Evolutionary conservation across 1,284 basidiomycete species (phyloP).

Genomic region (Cutaneotrichosporon sp.): DNA sequence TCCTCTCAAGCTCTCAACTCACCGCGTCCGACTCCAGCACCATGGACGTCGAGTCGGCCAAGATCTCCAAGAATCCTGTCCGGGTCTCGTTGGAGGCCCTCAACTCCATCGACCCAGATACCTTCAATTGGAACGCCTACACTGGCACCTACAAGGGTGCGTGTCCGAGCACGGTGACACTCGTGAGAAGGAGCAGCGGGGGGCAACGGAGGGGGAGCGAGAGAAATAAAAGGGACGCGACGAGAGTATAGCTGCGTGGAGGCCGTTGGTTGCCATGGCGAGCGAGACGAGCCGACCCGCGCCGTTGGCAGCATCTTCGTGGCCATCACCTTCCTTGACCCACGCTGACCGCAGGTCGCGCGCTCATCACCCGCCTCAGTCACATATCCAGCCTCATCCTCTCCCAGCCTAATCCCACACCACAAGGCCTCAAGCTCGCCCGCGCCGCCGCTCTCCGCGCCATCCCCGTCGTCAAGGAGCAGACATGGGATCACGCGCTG

Average conservation of each 20-base stretch:
- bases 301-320: too few species aligned
- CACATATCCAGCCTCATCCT: slow-evolving; percentile 33
- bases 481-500: slow-evolving; percentile 32
- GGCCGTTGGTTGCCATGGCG: too few species aligned
- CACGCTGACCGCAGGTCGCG: slow-evolving; percentile 35
- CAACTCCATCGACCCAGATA: slow-evolving; percentile 16
- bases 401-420: slow-evolving; percentile 15
- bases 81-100: slow-evolving; percentile 1
- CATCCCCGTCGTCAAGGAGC: slow-evolving; percentile 34
- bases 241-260: too few species aligned
- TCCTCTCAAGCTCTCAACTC: background rate
- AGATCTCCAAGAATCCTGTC: background rate
- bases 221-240: too few species aligned
- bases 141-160: slow-evolving; percentile 43
- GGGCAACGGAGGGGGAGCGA: too few species aligned
- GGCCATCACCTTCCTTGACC: background rate
- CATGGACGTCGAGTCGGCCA: slow-evolving; percentile 1
- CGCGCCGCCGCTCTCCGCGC: slow-evolving; percentile 32
- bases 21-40: background rate
- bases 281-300: too few species aligned
- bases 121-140: slow-evolving; percentile 35
- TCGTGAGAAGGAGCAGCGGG: too few species aligned
- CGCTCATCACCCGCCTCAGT: slow-evolving; percentile 43
- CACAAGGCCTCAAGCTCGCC: slow-evolving; percentile 28
- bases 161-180: slow-evolving; percentile 3